Base-by-base conservation (phyloP, 2,329 filamentous ascomycete genomes). In the Paracoccidioides lutzii region DNA sequence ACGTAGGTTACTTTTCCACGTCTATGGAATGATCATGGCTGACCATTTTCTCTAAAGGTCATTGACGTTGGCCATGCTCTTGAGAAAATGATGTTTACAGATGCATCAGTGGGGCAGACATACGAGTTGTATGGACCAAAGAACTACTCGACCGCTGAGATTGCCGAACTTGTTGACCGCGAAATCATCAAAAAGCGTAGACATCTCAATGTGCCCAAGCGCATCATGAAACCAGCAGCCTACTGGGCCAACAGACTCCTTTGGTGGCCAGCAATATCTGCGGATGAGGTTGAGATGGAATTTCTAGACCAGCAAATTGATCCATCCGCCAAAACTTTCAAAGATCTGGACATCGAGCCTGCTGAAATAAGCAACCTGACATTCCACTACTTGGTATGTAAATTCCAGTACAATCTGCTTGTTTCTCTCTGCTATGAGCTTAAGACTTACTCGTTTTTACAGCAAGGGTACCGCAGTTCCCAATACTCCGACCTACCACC, bases 241-340 rank as follows among this genome's bases (percentile, higher is more conserved):
- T 76, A 81, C 53, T 72, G 90, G 56, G 72, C 95, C 55, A 96
- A 96, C 80, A 84, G 83, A 69, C 73, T 80, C 50, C 76, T 97
- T 22, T 98, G 90, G 90, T 98, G 89, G 89, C 86, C 85, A 46
- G 83, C 87, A 49, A 77, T 86, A 59, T 90, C 87, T 38, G 82
- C 82, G 42, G 90, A 97, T 66, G 83, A 95, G 71, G 79, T 98
- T 10, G 90, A 96, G 77, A 81, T 87, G 60, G 90, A 98, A 72
- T 95, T 91, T 73, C 82, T 95, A 65, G 87, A 98, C 73, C 93
- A 98, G 73, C 76, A 82, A 63, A 94, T 98, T 67, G 93, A 98
- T 71, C 83, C 83, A 57, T 82, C 78, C 38, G 93, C 93, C 61
- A 97, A 96, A 81, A 97, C 93, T 1, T 95, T 97, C 76, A 87